A percentile compares a stretch with the other conserved stretches of the same genome.
phyloP scores from a whole-genome alignment of 2,329 filamentous ascomycete genomes.

The Raffaelea albimanens region DNA sequence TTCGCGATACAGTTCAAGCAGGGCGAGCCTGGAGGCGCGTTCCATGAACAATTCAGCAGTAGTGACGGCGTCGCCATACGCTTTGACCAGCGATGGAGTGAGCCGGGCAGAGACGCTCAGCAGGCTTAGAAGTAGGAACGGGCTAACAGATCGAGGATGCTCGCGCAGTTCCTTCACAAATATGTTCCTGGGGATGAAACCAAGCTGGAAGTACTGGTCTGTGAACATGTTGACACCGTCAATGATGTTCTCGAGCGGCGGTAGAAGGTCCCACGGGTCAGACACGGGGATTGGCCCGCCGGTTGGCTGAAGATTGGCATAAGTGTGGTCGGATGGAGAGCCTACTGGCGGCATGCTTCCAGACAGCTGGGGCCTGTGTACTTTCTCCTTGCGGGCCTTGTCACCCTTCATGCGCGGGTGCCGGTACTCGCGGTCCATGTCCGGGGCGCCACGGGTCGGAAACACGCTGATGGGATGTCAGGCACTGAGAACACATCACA shows the following conservation, averaged over 20 bases:
- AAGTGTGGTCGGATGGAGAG: background rate
- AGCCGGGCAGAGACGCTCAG: slow-evolving; percentile 48
- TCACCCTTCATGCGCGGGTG: slow-evolving; percentile 43
- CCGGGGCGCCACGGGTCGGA: slow-evolving; percentile 40
- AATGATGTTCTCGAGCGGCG: slow-evolving; percentile 37
- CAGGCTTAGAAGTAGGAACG: slow-evolving; percentile 45
- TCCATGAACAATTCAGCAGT: slow-evolving; percentile 46
- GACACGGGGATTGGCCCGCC: slow-evolving; percentile 8
- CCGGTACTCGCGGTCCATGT: slow-evolving; percentile 45
- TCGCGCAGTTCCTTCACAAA: slow-evolving; percentile 38
- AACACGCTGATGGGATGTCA: slow-evolving; percentile 42
- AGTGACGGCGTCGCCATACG: slow-evolving; percentile 39
- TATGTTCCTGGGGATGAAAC: slow-evolving; percentile 45
- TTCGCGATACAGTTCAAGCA: slow-evolving; percentile 40
- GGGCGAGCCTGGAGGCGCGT: slow-evolving; percentile 35
- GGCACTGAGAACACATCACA: no score
- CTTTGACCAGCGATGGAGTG: slow-evolving; percentile 35
- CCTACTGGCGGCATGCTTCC: background rate
- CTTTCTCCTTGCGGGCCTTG: slow-evolving; percentile 26
- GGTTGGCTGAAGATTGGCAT: background rate
- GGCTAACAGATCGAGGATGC: slow-evolving; percentile 37
- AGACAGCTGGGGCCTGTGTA: background rate
- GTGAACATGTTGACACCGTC: slow-evolving; percentile 45
- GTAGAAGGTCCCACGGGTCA: slow-evolving; percentile 41
- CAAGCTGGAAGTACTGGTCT: slow-evolving; percentile 47